Evolutionary conservation across 495 filamentous ascomycete species (phyloP), one percentile per base, ranked within the genome.

Genomic region (Glonium stellatum): DNA sequence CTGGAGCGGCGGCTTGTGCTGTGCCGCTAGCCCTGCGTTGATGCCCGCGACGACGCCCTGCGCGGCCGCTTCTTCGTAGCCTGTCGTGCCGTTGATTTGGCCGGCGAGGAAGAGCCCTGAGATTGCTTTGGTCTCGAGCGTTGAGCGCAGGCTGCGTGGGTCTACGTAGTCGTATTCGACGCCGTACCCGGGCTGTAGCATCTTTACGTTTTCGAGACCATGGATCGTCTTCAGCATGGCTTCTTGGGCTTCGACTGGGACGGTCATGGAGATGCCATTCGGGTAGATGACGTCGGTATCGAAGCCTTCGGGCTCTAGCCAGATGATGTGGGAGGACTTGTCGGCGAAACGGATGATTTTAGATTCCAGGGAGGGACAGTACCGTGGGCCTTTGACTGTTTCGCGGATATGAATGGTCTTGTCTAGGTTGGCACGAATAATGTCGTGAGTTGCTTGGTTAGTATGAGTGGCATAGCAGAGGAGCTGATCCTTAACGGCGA

Each of bases 161-260:
- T 98, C 93, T 10, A 98, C 88, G 72, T 97, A 98, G 76, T 98
- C 93, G 72, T 98, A 98, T 74, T 98, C 93, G 6, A 98, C 93
- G 48, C 93, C 93, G 70, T 98, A 98, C 51, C 93, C 93, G 1
- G 93, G 86, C 68, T 97, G 95, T 4, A 96, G 85, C 95, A 98
- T 97, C 47, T 75, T 83, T 2, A 89, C 90, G 62, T 96, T 84
- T 70, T 96, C 92, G 23, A 98, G 82, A 12, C 93, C 93, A 18
- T 73, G 79, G 56, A 98, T 86, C 0, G 89, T 95, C 55, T 83
- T 87, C 11, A 98, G 79, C 72, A 96, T 84, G 42, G 83, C 81
- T 60, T 87, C 85, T 71, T 98, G 93, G 2, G 85, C 89, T 27
- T 88, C 86, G 19, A 82, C 88, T 0, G 93, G 93, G 9, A 98